These are phyloP conservation scores for Stemphylium lycopersici DNA, from an alignment of 2,329 filamentous ascomycete genomes.

Conservation along the genomic window DNA sequence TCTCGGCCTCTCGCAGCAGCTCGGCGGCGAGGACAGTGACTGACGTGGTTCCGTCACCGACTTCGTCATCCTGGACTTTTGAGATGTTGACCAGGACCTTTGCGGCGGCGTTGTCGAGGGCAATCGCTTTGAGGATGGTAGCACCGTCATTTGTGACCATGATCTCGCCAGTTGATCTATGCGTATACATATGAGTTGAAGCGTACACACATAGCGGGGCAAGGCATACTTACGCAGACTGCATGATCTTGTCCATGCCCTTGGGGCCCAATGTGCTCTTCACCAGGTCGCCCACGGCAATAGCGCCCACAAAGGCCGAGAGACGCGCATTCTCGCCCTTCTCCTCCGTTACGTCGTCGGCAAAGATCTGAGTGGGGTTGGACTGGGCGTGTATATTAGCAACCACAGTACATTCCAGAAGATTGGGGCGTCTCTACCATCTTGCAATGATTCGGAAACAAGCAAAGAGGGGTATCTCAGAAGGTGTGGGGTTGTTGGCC, in stretches of 20 bases:
- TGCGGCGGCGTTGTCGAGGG: slow-evolving; percentile 95
- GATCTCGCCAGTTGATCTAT: slow-evolving; percentile 90
- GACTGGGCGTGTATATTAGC: slow-evolving; percentile 38
- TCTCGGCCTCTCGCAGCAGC: slow-evolving; percentile 93
- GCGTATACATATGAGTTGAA: slow-evolving; percentile 31
- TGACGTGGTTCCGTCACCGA: slow-evolving; percentile 97
- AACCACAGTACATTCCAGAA: not conserved
- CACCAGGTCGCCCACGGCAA: slow-evolving; percentile 94
- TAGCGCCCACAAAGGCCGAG: slow-evolving; percentile 96
- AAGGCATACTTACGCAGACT: slow-evolving; percentile 75
- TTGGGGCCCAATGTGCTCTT: slow-evolving; percentile 97
- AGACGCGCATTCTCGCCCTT: slow-evolving; percentile 99
- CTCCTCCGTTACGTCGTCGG: slow-evolving; percentile 94
- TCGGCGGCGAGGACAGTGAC: slow-evolving; percentile 95
- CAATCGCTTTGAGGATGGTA: slow-evolving; percentile 97
- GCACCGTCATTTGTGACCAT: slow-evolving; percentile 99
- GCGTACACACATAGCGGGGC: not conserved
- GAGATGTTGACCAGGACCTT: slow-evolving; percentile 99
- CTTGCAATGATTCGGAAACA: slow-evolving; percentile 28
- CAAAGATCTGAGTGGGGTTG: slow-evolving; percentile 97
- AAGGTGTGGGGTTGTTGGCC: slow-evolving; percentile 32
- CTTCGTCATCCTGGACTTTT: slow-evolving; percentile 98
- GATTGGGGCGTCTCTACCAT: slow-evolving; percentile 36
- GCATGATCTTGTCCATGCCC: slow-evolving; percentile 98
- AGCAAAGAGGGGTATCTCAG: slow-evolving; percentile 40